Percentiles rank a stretch among this genome's conserved stretches.
phyloP scores from a whole-genome alignment of 768 basidiomycete species.

The Leccinum olivaceopallidum region DNA sequence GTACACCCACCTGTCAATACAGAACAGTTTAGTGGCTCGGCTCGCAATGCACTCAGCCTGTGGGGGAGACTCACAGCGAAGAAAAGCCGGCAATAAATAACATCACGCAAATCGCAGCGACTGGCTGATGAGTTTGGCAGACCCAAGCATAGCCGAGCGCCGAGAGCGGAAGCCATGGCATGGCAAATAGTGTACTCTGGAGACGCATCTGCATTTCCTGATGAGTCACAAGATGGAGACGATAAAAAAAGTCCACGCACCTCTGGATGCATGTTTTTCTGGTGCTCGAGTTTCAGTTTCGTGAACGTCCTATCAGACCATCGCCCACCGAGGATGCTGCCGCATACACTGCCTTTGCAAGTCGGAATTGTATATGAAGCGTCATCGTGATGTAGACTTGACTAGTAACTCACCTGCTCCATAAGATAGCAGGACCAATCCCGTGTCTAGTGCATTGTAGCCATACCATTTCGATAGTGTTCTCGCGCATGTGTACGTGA shows the following conservation, averaged over 20 bases:
- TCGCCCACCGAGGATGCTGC: slow-evolving; percentile 58
- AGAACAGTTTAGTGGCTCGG: background rate
- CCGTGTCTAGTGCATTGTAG: slow-evolving; percentile 70
- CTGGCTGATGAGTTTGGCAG: slow-evolving; percentile 58
- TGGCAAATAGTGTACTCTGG: slow-evolving; percentile 56
- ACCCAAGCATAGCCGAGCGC: slow-evolving; percentile 78
- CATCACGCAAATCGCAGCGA: slow-evolving; percentile 69
- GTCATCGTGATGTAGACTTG: background rate
- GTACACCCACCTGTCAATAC: slow-evolving; percentile 49
- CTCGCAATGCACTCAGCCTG: background rate
- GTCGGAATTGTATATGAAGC: background rate
- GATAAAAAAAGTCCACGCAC: slow-evolving; percentile 35
- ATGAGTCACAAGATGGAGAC: background rate
- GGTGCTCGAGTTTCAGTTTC: slow-evolving; percentile 42
- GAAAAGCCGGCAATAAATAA: slow-evolving; percentile 75
- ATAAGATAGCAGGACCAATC: slow-evolving; percentile 72
- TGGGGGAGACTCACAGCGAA: slow-evolving; percentile 31
- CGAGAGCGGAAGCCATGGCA: slow-evolving; percentile 54
- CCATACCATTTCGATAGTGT: slow-evolving; percentile 65
- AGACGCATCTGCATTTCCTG: slow-evolving; percentile 62
- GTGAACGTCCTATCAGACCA: slow-evolving; percentile 53
- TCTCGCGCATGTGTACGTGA: slow-evolving; percentile 73
- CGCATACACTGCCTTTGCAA: slow-evolving; percentile 45
- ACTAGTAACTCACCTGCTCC: slow-evolving; percentile 54
- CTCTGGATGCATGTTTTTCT: slow-evolving; percentile 58